Base-by-base conservation (phyloP, 2,329 filamentous ascomycete species). In the Neonectria ditissima region DNA sequence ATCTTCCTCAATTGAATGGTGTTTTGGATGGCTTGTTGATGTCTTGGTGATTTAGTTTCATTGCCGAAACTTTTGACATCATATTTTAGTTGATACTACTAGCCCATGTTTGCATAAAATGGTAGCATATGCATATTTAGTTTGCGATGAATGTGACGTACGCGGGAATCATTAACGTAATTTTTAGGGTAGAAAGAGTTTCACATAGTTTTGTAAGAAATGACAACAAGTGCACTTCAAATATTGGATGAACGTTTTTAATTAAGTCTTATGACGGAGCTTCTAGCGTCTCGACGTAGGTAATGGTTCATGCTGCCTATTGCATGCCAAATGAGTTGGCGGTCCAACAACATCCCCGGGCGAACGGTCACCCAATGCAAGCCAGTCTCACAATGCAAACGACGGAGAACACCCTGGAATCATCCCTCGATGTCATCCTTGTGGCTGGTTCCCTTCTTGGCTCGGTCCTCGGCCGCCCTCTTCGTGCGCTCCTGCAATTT, bases 401-500 rank as follows among this genome's bases (percentile, higher is more conserved):
- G 20, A 41, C n/a, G n/a, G 8, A n/a, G n/a, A 18, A 13, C 4
- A 1, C 8, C 11, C 16, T 39, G n/a, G 10, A 43, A n/a, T 55
- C 26, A 51, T 3, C 16, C 34, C 74, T 76, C 83, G 73, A 84
- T 70, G 10, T 77, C 77, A 53, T 85, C 82, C 28, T 71, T 75
- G 76, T 79, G 80, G 72, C 83, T 86, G n/a, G 83, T 86, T 44
- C 82, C 82, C 10, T 77, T 73, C 79, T 83, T 84, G 64, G 66
- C 65, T 52, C 73, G 81, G 76, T 87, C 81, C 72, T 79, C 77
- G 1, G 86, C 82, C 52, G 81, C 70, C 65, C 77, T 72, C 80
- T 87, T 88, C 28, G 88, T 90, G 76, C 84, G 81, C 75, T 90
- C 81, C 80, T 90, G 85, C 77, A 91, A 74, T 55, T 79, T 73